Base-by-base conservation (phyloP, 2,329 filamentous ascomycete genomes). In the Orbilia blumenaviensis region DNA sequence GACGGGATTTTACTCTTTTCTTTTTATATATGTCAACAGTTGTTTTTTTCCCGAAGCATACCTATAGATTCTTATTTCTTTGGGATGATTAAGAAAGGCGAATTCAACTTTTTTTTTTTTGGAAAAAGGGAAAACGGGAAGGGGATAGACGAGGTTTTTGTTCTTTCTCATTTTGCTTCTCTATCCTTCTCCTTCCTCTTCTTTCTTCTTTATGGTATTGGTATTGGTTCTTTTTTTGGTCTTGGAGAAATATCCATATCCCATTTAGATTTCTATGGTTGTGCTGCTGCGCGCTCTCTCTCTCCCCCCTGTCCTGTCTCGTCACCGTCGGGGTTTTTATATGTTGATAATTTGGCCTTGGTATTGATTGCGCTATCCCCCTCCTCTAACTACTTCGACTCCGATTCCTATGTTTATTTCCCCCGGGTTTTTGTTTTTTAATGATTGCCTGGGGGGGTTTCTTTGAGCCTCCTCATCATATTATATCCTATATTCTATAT, bases 231-330 rank as follows among this genome's bases (percentile, higher is more conserved):
- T 21, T 54, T 32, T 23, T 14, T n/a, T n/a, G n/a, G n/a, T n/a
- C n/a, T n/a, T 21, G 29, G 42, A 62, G 41, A 61, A 61, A 16
- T 42, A 16, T 25, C 9, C 23, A 54, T 44, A n/a, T n/a, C n/a
- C n/a, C n/a, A n/a, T n/a, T n/a, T 68, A 75, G 58, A 68, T 75
- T 68, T 68, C 48, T 48, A 9, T 63, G 27, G 23, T 68, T 63
- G n/a, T n/a, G n/a, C n/a, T n/a, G n/a, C n/a, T n/a, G n/a, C n/a
- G n/a, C n/a, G n/a, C n/a, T n/a, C n/a, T n/a, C n/a, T n/a, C n/a
- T n/a, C n/a, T n/a, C n/a, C n/a, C n/a, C n/a, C n/a, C n/a, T n/a
- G n/a, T n/a, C n/a, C n/a, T n/a, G n/a, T n/a, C n/a, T n/a, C n/a
- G n/a, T n/a, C n/a, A n/a, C n/a, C n/a, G n/a, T n/a, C 61, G 46